Evolutionary conservation across 371 early-diverging fungal species (phyloP), one percentile per base, ranked within the genome.

Genomic region (Nosema bombycis): DNA sequence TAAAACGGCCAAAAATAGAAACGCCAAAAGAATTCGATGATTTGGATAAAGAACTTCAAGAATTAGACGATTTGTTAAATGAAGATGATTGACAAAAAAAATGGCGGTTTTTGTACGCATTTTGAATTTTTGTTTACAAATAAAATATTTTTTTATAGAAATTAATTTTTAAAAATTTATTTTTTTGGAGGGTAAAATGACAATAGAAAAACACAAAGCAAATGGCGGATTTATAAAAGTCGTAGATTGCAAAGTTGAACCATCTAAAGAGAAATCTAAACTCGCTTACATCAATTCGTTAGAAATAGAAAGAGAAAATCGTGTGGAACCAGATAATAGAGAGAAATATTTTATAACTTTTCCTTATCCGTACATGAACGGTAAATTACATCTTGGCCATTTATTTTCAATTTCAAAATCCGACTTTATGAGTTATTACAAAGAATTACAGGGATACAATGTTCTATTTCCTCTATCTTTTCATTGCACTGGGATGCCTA

Each of bases 401-500:
- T 90, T 94, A 60, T 99, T 96, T 86, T 91, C 95, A 0, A 84
- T 96, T 72, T 92, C 94, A 67, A 99, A 99, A 87, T 89, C 91
- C 70, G 99, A 99, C 82, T 98, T 97, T 85, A 90, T 92, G 24
- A 88, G 89, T 14, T 93, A 95, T 58, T 99, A 91, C 86, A 91
- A 94, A 79, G 90, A 94, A 78, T 85, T 96, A 84, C 88, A 92
- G 86, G 98, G 98, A 62, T 95, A 93, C 87, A 89, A 91, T 66
- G 92, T 91, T 61, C 88, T 98, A 73, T 93, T 96, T 76, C 99
- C 99, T 32, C 92, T 96, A 82, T 95, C 95, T 56, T 97, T 98
- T 90, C 99, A 99, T 85, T 92, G 92, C 79, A 98, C 99, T 2
- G 99, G 99, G 73, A 99, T 99, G 99, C 99, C 99, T 55, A 99